Evolutionary conservation across 73 alveolate species (phyloP), one percentile per base, ranked within the genome.

Genomic region (Blepharisma japonicum): DNA sequence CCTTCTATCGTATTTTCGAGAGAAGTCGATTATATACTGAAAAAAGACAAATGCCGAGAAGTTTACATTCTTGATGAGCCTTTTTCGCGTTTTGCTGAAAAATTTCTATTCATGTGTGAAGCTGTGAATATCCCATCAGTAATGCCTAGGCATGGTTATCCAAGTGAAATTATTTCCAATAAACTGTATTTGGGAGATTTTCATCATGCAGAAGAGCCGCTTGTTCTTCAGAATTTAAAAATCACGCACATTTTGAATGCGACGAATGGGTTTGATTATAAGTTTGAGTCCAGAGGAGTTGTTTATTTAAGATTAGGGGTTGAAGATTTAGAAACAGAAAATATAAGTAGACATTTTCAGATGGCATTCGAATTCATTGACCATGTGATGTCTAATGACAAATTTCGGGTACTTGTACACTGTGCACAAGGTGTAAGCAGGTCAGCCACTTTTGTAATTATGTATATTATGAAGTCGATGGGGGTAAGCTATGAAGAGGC

Each of bases 381-480:
- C 38, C 14, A n/a, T 61, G 74, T 39, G 11, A 68, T 50, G 68
- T 55, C 61, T 6, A 38, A 71, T 50, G 87, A 71, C 20, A 71
- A 77, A 23, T 50, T 14, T 50, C 77, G 55, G 8, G 91, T 96
- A 8, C 86, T 94, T 55, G 98, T 96, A 11, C 99, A 96, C 83
- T 96, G 99, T 47, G 90, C 84, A 47, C 86, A 89, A 77, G 99
- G 99, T 6, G 91, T 94, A 18, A 87, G 97, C 45, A 83, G 99
- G 76, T 86, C 97, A 55, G 84, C 98, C n/a, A 80, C 98, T 25
- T 79, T 92, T 77, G 98, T 96, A 0, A 96, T 94, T 47, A 96
- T 97, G 25, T 94, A 90, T 87, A 54, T 96, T 53, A 94, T 96
- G 93, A 91, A 86, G 81, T 87, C 84, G 76, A 83, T 79, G 82